Conservation (phyloP, 176 grass and related monocot species). For the Cocos nucifera region DNA sequence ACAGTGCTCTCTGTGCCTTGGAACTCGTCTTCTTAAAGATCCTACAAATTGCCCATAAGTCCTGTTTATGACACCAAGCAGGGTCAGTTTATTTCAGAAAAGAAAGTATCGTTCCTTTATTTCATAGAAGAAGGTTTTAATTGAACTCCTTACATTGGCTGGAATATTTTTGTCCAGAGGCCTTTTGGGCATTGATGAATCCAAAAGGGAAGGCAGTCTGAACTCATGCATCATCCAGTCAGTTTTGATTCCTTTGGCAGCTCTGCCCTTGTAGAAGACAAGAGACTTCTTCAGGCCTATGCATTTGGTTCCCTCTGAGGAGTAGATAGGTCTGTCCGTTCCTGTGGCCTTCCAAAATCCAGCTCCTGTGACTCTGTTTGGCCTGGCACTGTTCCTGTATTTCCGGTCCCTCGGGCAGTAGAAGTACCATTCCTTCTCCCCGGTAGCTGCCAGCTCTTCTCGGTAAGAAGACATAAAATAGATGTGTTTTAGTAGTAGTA, state of each 20-base stretch:
- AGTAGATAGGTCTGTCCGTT: constrained; percentile 91
- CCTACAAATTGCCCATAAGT: constrained; percentile 91
- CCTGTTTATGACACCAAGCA: constrained; percentile 39
- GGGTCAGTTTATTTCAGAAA: not conserved
- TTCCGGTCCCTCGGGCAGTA: constrained; percentile 97
- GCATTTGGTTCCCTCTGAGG: constrained; percentile 81
- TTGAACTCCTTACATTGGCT: constrained; percentile 55
- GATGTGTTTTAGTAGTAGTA: too few species aligned
- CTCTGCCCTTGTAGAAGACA: constrained; percentile 96
- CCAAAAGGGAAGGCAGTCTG: constrained; percentile 56
- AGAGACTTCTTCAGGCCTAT: constrained; percentile 98
- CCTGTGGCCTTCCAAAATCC: constrained; percentile 99
- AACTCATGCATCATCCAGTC: constrained; percentile 99
- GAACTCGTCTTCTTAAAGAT: constrained; percentile 97
- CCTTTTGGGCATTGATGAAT: constrained; percentile 52
- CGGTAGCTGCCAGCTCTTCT: constrained; percentile 74
- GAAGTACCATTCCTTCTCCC: constrained; percentile 99
- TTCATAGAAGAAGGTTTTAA: too few species aligned
- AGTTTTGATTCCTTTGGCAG: constrained; percentile 83
- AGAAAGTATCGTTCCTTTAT: too few species aligned
- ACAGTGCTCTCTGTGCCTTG: constrained; percentile 59
- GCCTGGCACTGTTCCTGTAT: constrained; percentile 89
- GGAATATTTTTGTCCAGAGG: constrained; percentile 81
- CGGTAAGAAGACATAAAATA: not conserved
- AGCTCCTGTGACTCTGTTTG: constrained; percentile 80